A percentile compares a stretch with the other conserved stretches of the same genome.
Evolutionary conservation across 2,329 filamentous ascomycete species (phyloP).

Genomic region (Aureobasidium musti): DNA sequence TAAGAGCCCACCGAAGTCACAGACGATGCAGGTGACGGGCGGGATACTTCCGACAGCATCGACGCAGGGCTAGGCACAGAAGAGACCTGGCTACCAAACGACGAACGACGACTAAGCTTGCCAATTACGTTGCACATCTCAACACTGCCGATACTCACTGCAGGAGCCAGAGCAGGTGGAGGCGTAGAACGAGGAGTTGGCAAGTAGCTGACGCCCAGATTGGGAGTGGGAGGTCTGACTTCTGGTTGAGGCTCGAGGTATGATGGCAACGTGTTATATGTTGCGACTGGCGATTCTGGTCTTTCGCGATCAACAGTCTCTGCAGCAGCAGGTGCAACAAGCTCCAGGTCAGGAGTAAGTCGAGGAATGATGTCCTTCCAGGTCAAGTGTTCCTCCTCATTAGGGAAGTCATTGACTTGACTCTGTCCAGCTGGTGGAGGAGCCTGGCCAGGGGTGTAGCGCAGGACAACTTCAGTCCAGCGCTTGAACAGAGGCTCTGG

Average conservation of each 20-base stretch:
- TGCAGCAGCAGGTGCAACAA: slow-evolving; percentile 12
- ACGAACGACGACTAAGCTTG: slow-evolving; percentile 48
- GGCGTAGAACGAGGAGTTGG: slow-evolving; percentile 66
- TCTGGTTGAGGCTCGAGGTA: slow-evolving; percentile 56
- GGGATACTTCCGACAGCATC: slow-evolving; percentile 61
- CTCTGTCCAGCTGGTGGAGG: slow-evolving; percentile 37
- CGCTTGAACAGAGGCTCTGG: slow-evolving; percentile 83
- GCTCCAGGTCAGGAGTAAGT: slow-evolving; percentile 60
- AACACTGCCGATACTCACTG: slow-evolving; percentile 57
- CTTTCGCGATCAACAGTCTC: not conserved
- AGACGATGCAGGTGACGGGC: slow-evolving; percentile 58
- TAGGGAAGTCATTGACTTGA: slow-evolving; percentile 2
- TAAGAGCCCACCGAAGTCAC: slow-evolving; percentile 56
- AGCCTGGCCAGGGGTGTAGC: slow-evolving; percentile 66
- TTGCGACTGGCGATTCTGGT: slow-evolving; percentile 49
- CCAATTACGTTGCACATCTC: slow-evolving; percentile 55
- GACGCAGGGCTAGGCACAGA: slow-evolving; percentile 62
- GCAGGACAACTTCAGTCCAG: slow-evolving; percentile 91
- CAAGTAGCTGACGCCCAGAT: slow-evolving; percentile 57
- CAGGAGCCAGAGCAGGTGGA: slow-evolving; percentile 59
- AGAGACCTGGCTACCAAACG: slow-evolving; percentile 54
- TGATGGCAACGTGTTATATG: slow-evolving; percentile 46
- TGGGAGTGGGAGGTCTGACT: slow-evolving; percentile 55
- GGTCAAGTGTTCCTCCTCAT: slow-evolving; percentile 18
- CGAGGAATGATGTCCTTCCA: slow-evolving; percentile 56